A percentile compares a stretch with the other conserved stretches of the same genome.
Evolutionary conservation across 2,329 filamentous ascomycete genomes (phyloP).

Genomic region (Aspergillus thermomutatus): DNA sequence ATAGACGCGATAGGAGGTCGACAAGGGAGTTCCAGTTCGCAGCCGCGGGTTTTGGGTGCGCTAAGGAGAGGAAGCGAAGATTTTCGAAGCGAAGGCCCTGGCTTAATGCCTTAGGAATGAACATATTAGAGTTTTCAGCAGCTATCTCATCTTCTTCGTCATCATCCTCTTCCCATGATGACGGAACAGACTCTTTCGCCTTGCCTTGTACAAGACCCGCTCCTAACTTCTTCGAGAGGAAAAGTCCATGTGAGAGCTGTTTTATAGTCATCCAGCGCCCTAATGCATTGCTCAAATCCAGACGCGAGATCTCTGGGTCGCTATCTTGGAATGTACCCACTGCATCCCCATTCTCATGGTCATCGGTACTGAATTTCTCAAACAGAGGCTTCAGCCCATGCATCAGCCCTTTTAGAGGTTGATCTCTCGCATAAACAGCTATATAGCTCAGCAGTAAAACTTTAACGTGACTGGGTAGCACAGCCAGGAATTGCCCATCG

Average conservation of each 20-base stretch:
- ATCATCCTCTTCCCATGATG: constrained; percentile 41
- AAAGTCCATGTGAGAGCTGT: constrained; percentile 45
- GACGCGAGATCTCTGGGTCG: constrained; percentile 44
- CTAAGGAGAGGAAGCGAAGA: constrained; percentile 58
- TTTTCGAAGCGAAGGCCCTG: constrained; percentile 45
- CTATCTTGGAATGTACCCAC: constrained; percentile 8
- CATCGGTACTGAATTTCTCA: constrained; percentile 12
- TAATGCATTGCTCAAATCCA: constrained; percentile 54
- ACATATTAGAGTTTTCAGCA: neutral
- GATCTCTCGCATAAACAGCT: constrained; percentile 46
- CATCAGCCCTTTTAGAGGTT: constrained; percentile 36
- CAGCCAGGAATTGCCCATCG: constrained; percentile 53
- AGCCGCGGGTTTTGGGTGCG: constrained; percentile 42
- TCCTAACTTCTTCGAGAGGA: constrained; percentile 22
- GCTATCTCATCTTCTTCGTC: constrained; percentile 7
- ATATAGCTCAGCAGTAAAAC: constrained; percentile 56
- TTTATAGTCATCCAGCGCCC: constrained; percentile 48
- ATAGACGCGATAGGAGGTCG: constrained; percentile 49
- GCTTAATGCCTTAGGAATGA: constrained; percentile 20
- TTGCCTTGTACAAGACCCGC: neutral
- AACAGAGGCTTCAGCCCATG: constrained; percentile 52
- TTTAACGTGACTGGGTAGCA: constrained; percentile 52
- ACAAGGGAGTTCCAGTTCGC: constrained; percentile 57
- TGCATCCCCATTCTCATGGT: constrained; percentile 16
- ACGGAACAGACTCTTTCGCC: constrained; percentile 23